These are phyloP conservation scores for Trypanosoma melophagium DNA, from an alignment of 208 protist genomes.

Conservation along the genomic window DNA sequence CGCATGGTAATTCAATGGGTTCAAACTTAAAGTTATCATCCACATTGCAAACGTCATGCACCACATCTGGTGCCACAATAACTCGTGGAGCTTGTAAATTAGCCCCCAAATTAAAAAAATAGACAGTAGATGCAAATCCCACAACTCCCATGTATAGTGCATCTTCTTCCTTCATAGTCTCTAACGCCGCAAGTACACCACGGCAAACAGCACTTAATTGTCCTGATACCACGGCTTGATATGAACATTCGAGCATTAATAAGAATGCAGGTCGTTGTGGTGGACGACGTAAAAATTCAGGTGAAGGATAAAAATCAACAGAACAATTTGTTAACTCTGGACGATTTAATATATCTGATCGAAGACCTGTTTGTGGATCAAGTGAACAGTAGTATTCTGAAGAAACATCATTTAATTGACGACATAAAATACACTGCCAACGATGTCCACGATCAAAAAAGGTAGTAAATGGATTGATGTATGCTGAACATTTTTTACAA, in stretches of 20 bases:
- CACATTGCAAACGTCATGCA: slow-evolving; percentile 75
- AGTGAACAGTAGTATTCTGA: slow-evolving; percentile 82
- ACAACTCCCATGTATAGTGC: slow-evolving; percentile 76
- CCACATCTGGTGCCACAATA: slow-evolving; percentile 84
- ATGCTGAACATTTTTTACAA: slow-evolving; percentile 90
- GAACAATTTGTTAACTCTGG: slow-evolving; percentile 89
- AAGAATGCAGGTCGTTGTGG: slow-evolving; percentile 92
- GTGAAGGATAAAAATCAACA: slow-evolving; percentile 94
- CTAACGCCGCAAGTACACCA: slow-evolving; percentile 68
- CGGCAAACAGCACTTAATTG: slow-evolving; percentile 69
- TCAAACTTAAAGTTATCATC: slow-evolving; percentile 85
- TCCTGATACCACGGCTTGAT: slow-evolving; percentile 83
- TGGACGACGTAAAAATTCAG: slow-evolving; percentile 93
- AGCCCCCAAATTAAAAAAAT: slow-evolving; percentile 92
- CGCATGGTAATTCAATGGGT: slow-evolving; percentile 76
- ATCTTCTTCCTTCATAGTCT: slow-evolving; percentile 78
- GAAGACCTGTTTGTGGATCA: slow-evolving; percentile 80
- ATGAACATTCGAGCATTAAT: slow-evolving; percentile 95
- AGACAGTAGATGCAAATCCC: slow-evolving; percentile 81
- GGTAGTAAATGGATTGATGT: slow-evolving; percentile 97
- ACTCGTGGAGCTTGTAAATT: slow-evolving; percentile 78
- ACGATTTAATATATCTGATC: slow-evolving; percentile 72
- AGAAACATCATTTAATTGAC: slow-evolving; percentile 88
- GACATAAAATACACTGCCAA: slow-evolving; percentile 96
- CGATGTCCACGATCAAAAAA: slow-evolving; percentile 91